Percentiles rank a stretch among this genome's conserved stretches.
phyloP scores from a whole-genome alignment of 306 rosid genomes.

The Vigna reflexopilosa region DNA sequence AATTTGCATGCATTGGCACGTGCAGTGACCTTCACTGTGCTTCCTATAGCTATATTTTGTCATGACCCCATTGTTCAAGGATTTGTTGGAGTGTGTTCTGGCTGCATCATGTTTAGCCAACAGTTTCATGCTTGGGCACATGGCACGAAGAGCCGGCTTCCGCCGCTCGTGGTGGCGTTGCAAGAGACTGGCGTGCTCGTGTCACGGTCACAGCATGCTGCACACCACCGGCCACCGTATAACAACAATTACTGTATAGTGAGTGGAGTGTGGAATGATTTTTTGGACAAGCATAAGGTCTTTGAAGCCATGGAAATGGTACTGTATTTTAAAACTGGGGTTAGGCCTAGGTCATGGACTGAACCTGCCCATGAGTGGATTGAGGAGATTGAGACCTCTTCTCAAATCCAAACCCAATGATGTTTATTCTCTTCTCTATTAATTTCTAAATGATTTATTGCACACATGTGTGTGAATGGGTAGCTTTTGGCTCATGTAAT shows the following conservation, averaged over 20 bases:
- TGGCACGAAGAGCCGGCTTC: conserved; percentile 79
- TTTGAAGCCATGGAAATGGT: conserved; percentile 84
- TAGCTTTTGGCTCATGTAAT: not conserved
- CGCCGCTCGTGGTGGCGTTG: conserved; percentile 58
- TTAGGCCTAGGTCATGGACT: conserved; percentile 83
- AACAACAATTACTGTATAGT: conserved; percentile 91
- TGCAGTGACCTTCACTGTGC: conserved; percentile 62
- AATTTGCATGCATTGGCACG: conserved; percentile 76
- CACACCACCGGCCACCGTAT: conserved; percentile 82
- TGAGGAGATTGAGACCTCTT: conserved; percentile 58
- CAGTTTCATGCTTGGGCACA: conserved; percentile 99
- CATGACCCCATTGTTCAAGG: conserved; percentile 64
- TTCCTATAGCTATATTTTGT: conserved; percentile 66
- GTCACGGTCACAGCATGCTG: conserved; percentile 71
- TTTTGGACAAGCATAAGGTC: conserved; percentile 65
- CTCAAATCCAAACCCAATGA: conserved; percentile 44
- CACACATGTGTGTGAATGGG: not conserved
- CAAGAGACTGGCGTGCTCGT: conserved; percentile 76
- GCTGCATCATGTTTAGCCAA: conserved; percentile 94
- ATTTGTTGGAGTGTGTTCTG: conserved; percentile 65
- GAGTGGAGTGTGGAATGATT: conserved; percentile 87
- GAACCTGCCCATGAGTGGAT: conserved; percentile 81
- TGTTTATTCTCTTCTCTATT: not conserved
- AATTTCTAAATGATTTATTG: not conserved
- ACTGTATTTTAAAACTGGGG: conserved; percentile 66